phyloP scores from a whole-genome alignment of 768 basidiomycete species.

The Dioszegia hungarica region DNA sequence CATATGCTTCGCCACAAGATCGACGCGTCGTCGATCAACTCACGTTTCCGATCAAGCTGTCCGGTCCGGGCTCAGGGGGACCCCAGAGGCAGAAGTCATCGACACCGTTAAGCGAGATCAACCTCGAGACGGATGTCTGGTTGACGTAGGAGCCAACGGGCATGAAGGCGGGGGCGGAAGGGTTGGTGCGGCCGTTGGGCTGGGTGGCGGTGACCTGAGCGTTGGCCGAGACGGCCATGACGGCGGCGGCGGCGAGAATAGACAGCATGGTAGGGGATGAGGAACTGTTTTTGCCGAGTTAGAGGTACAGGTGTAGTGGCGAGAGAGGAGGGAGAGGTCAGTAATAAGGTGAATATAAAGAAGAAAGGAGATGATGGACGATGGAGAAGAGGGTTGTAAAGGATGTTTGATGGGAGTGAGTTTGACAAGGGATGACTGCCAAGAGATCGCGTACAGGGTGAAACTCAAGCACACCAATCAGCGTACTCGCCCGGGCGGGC shows the following conservation, averaged over 20 bases:
- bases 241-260: neutral
- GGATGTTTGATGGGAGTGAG: neutral
- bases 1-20: neutral
- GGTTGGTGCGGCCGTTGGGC: conserved; percentile 44
- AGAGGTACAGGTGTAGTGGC: too few relatives aligned
- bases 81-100: conserved; percentile 46
- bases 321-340: neutral
- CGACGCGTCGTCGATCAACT: neutral
- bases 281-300: too few relatives aligned
- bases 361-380: neutral
- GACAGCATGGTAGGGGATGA: neutral
- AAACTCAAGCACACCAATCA: too few relatives aligned
- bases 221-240: conserved; percentile 3
- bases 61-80: conserved; percentile 33
- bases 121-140: conserved; percentile 43
- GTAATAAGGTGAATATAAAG: neutral
- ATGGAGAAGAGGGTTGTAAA: neutral
- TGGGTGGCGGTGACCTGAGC: conserved; percentile 19
- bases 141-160: conserved; percentile 44
- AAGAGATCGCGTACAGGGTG: too few relatives aligned
- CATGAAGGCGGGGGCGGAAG: conserved; percentile 29
- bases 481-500: too few relatives aligned
- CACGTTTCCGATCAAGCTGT: conserved; percentile 46
- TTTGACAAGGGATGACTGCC: too few relatives aligned
- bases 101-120: conserved; percentile 45